Evolutionary conservation across 108 stramenopile species (phyloP).

Genomic region (Aureococcus anophagefferens): DNA sequence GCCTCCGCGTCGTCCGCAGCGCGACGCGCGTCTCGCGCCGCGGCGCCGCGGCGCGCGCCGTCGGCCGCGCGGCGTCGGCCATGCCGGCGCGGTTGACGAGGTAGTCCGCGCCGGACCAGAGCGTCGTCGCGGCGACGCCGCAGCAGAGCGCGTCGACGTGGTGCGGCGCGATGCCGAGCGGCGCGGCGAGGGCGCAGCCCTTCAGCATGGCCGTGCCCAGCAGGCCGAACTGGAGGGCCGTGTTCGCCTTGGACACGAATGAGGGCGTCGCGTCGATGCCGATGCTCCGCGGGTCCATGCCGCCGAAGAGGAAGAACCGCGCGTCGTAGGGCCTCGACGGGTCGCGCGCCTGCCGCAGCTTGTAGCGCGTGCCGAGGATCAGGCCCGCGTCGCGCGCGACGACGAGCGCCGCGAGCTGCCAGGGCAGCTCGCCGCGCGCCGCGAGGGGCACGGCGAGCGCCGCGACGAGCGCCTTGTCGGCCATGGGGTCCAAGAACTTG

Average conservation of each 20-base stretch:
- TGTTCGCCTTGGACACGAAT: neutral
- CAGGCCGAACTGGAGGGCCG: neutral
- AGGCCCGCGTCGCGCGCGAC: neutral
- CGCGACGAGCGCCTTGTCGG: slow-evolving; percentile 4
- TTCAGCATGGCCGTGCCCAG: neutral
- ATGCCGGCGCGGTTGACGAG: neutral
- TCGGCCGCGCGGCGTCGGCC: neutral
- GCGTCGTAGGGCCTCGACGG: neutral
- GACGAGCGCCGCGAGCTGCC: neutral
- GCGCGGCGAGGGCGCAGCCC: neutral
- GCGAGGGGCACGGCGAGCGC: neutral
- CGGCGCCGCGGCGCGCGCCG: too few species aligned
- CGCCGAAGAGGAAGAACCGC: neutral
- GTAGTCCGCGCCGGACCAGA: neutral
- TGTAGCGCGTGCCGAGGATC: neutral
- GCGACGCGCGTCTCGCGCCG: too few species aligned
- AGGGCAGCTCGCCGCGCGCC: neutral
- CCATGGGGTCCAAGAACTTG: slow-evolving; percentile 4
- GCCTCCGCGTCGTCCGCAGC: too few species aligned
- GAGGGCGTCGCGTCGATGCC: neutral
- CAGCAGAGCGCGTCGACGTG: neutral
- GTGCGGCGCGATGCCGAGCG: neutral
- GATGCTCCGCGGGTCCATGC: neutral
- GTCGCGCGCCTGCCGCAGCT: neutral
- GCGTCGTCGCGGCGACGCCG: neutral